phyloP scores from a whole-genome alignment of 1,284 basidiomycete genomes.

The Sanghuangporus sanghuang region DNA sequence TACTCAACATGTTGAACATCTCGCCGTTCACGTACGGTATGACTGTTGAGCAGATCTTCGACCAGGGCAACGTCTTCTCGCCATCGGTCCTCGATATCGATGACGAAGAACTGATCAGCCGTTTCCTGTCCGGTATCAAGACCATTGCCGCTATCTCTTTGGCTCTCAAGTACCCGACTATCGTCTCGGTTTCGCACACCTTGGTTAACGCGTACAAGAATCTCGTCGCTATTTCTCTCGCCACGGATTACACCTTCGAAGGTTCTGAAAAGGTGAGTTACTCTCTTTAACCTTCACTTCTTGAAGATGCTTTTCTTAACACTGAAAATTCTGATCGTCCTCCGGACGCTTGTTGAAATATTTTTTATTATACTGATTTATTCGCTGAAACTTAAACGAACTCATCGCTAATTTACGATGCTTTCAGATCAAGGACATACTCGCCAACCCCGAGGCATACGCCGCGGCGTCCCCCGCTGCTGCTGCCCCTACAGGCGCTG shows the following conservation, averaged over 20 bases:
- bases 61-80: slow-evolving; percentile 87
- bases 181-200: slow-evolving; percentile 91
- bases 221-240: slow-evolving; percentile 85
- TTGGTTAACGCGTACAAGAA: slow-evolving; percentile 99
- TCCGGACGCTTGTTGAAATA: slow-evolving; percentile 39
- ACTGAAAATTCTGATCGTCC: slow-evolving; percentile 80
- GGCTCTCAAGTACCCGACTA: slow-evolving; percentile 93
- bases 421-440: slow-evolving; percentile 85
- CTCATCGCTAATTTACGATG: slow-evolving; percentile 11
- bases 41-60: slow-evolving; percentile 92
- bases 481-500: slow-evolving; percentile 44
- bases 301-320: slow-evolving; percentile 35
- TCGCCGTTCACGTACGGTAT: slow-evolving; percentile 99
- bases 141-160: slow-evolving; percentile 95
- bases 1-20: slow-evolving; percentile 99
- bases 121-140: slow-evolving; percentile 92
- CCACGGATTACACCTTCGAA: slow-evolving; percentile 95
- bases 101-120: slow-evolving; percentile 85
- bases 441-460: slow-evolving; percentile 95
- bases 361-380: slow-evolving; percentile 30
- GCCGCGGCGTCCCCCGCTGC: slow-evolving; percentile 49
- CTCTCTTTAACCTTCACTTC: slow-evolving; percentile 17
- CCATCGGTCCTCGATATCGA: slow-evolving; percentile 92
- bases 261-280: slow-evolving; percentile 82
- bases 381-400: slow-evolving; percentile 22